These are phyloP conservation scores for Colletotrichum noveboracense DNA, from an alignment of 2,329 filamentous ascomycete species.

Conservation along the genomic window DNA sequence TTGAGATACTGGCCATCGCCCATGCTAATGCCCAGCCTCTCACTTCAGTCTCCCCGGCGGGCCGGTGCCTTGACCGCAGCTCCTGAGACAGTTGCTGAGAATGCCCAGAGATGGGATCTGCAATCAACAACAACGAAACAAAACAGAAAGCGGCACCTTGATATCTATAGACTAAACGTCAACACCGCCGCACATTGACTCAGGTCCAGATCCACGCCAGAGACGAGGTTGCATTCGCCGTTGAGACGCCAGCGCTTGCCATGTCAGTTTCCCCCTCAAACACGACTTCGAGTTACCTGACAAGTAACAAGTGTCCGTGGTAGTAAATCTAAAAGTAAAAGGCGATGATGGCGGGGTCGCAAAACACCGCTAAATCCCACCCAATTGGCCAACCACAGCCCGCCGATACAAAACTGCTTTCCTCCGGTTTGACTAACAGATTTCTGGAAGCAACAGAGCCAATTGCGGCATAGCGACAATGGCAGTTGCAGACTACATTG, in stretches of 20 bases:
- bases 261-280: background rate
- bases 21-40: background rate
- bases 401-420: constrained; percentile 29
- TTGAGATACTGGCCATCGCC: background rate
- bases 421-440: constrained; percentile 14
- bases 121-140: constrained; percentile 8
- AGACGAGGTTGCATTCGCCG: background rate
- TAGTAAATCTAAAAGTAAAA: background rate
- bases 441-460: background rate
- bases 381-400: constrained; percentile 37
- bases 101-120: constrained; percentile 17
- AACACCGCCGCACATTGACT: background rate
- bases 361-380: constrained; percentile 4
- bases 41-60: background rate
- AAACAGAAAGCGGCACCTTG: background rate
- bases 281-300: background rate
- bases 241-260: background rate
- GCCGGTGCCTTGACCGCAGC: constrained; percentile 8
- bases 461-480: background rate
- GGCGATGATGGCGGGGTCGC: background rate
- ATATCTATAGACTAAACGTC: constrained; percentile 10
- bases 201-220: background rate
- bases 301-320: background rate
- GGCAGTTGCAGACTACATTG: background rate
- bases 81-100: constrained; percentile 13